Evolutionary conservation across 352 stramenopile genomes (phyloP), one percentile per base, ranked within the genome.

Genomic region (Phytopythium delawarense): DNA sequence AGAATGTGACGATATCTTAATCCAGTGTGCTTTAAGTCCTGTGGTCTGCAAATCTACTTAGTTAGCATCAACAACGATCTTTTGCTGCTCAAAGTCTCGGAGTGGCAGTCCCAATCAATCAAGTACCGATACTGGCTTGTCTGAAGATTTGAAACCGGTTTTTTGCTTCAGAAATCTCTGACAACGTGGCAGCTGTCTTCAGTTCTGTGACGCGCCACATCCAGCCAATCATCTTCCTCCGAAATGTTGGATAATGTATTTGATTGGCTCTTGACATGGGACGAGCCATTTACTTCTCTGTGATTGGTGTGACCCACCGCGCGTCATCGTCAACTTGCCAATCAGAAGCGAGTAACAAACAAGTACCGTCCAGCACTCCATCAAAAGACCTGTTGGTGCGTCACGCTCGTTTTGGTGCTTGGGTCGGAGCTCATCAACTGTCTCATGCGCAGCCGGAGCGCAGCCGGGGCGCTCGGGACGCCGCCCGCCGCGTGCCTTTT

Each of bases 301-400:
- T 21, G 20, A 57, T 57, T 57, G 51, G 61, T 57, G 42, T 57
- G 61, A 66, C 52, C 40, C 44, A n/a, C 25, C 53, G 12, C 4
- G 34, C 34, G 52, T 46, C 52, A 58, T 12, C 32, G 2, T 2
- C 30, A 18, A 11, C 32, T 4, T 18, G 20, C 52, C 52, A 58
- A 58, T 58, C 20, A 45, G 34, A 34, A 7, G 11, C 6, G 9
- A 18, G 1, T 2, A 45, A 35, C 18, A 11, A 12, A 32, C 7
- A 3, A 48, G 13, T 42, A 58, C 35, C 15, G 52, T 32, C 8
- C 16, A 3, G 2, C 8, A 25, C 25, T 13, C 4, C 11, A 34
- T 42, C 44, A 58, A 1, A 58, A 58, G 52, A 23, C 12, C 34
- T 28, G n/a, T 46, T 7, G 25, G 37, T 23, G 53, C 53, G 53